These are phyloP conservation scores for Russula emetica DNA, from an alignment of 768 basidiomycete species.

Conservation along the genomic window DNA sequence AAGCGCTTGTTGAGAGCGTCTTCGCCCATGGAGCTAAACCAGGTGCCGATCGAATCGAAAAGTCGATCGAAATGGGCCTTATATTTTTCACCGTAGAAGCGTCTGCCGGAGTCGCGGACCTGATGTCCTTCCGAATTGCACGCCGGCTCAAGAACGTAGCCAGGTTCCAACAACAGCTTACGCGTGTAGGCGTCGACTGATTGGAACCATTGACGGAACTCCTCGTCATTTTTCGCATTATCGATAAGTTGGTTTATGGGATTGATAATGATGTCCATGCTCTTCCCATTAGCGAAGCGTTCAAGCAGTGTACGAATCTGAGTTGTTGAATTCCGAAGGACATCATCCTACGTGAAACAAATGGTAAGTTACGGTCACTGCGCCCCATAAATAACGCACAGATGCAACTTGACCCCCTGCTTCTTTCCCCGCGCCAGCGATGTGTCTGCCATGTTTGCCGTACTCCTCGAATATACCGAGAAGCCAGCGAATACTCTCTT, in stretches of 20 bases:
- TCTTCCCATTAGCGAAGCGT: slow-evolving; percentile 77
- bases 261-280: slow-evolving; percentile 63
- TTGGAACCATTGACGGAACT: slow-evolving; percentile 70
- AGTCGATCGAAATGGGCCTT: slow-evolving; percentile 76
- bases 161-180: slow-evolving; percentile 71
- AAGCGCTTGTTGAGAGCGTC: slow-evolving; percentile 81
- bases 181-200: slow-evolving; percentile 59
- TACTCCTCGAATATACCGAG: slow-evolving; percentile 61
- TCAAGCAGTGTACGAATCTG: slow-evolving; percentile 82
- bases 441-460: slow-evolving; percentile 46
- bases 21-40: slow-evolving; percentile 80
- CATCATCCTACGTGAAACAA: slow-evolving; percentile 42
- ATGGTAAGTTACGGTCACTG: slow-evolving; percentile 26
- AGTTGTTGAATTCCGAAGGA: slow-evolving; percentile 50
- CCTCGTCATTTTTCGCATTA: slow-evolving; percentile 70
- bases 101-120: slow-evolving; percentile 65
- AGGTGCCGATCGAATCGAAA: slow-evolving; percentile 64
- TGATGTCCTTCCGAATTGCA: slow-evolving; percentile 60
- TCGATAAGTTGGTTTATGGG: slow-evolving; percentile 67
- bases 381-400: slow-evolving; percentile 30
- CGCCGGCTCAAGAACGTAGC: slow-evolving; percentile 78
- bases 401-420: slow-evolving; percentile 22
- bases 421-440: slow-evolving; percentile 37
- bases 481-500: slow-evolving; percentile 73
- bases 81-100: slow-evolving; percentile 75